These are phyloP conservation scores for Acacia acuminata DNA, from an alignment of 306 rosid genomes.

Conservation along the genomic window DNA sequence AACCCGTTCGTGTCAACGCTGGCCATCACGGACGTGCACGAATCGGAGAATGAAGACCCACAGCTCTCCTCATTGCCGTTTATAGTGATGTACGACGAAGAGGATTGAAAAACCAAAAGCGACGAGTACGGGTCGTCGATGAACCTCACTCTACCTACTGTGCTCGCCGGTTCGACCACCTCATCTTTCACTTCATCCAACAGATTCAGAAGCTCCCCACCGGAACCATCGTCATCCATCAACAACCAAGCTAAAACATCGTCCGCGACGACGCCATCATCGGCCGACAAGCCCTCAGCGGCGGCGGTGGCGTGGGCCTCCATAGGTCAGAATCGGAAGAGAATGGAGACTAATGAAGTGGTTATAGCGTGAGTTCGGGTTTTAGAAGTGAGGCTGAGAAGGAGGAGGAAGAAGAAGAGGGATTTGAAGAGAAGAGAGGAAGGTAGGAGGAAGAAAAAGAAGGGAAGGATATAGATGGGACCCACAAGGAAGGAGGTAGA, in stretches of 20 bases:
- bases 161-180: neutral
- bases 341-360: neutral
- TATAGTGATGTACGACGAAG: slow-evolving; percentile 68
- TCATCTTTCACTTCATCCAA: neutral
- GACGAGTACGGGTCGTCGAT: slow-evolving; percentile 52
- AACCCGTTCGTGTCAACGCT: slow-evolving; percentile 45
- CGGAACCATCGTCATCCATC: slow-evolving; percentile 19
- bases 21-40: slow-evolving; percentile 71
- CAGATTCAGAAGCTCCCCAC: slow-evolving; percentile 34
- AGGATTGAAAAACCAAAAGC: slow-evolving; percentile 47
- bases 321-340: neutral
- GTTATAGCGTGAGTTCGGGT: neutral
- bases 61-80: slow-evolving; percentile 80
- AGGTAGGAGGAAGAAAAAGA: too few species aligned
- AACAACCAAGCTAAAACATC: slow-evolving; percentile 36
- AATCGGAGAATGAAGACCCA: slow-evolving; percentile 75
- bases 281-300: neutral
- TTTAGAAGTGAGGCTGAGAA: neutral
- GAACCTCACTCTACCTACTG: slow-evolving; percentile 41
- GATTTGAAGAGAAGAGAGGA: neutral
- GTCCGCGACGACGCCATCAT: neutral
- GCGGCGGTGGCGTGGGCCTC: neutral
- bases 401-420: neutral
- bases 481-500: neutral
- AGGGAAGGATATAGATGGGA: slow-evolving; percentile 4